Evolutionary conservation across 2,329 filamentous ascomycete species (phyloP).

Genomic region (Epicoccum nigrum): DNA sequence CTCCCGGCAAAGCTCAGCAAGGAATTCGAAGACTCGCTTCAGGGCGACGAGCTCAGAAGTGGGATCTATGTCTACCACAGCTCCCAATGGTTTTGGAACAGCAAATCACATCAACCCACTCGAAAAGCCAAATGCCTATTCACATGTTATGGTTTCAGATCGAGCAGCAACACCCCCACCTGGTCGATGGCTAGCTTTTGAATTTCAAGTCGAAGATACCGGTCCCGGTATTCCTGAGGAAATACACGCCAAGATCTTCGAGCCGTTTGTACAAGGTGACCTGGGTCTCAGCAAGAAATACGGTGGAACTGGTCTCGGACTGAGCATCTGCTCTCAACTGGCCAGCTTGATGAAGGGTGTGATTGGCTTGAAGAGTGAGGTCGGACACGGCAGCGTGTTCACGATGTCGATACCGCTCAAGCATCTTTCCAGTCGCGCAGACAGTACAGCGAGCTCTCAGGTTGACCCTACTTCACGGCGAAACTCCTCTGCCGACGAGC

Average conservation of each 20-base stretch:
- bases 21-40: constrained; percentile 42
- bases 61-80: constrained; percentile 35
- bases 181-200: constrained; percentile 73
- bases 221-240: constrained; percentile 82
- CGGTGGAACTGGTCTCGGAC: constrained; percentile 83
- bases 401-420: constrained; percentile 82
- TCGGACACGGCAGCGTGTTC: constrained; percentile 79
- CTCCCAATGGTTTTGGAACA: constrained; percentile 44
- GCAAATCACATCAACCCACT: constrained; percentile 54
- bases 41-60: constrained; percentile 42
- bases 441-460: constrained; percentile 53
- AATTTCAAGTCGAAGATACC: constrained; percentile 88
- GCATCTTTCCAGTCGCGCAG: constrained; percentile 72
- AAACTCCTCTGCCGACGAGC: constrained; percentile 37
- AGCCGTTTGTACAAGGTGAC: constrained; percentile 94
- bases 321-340: constrained; percentile 89
- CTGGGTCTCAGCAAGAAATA: constrained; percentile 87
- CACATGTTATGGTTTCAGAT: constrained; percentile 45
- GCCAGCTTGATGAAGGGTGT: constrained; percentile 81
- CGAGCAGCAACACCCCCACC: constrained; percentile 57
- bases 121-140: constrained; percentile 47
- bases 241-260: constrained; percentile 84
- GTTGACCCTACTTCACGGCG: constrained; percentile 36
- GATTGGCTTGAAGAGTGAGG: constrained; percentile 72
- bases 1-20: constrained; percentile 49